A percentile compares a stretch with the other conserved stretches of the same genome.
Conservation (phyloP, 2,329 filamentous ascomycete genomes). For the Cordyceps cicadae region DNA sequence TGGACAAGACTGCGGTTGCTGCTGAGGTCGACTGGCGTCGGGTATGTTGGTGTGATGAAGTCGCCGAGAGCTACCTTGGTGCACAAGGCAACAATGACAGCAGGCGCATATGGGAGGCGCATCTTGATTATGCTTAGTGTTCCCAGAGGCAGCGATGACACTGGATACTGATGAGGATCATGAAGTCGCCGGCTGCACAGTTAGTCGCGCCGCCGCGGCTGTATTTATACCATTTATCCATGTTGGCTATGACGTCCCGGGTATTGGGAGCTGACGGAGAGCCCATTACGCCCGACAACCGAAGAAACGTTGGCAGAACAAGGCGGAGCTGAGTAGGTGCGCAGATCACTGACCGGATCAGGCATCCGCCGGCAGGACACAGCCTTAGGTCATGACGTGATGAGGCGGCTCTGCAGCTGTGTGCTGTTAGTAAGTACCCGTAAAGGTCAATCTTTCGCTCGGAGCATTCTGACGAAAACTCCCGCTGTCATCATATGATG, state of each 20-base stretch:
- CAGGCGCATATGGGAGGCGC: neutral
- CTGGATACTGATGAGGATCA: too few relatives aligned
- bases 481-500: neutral
- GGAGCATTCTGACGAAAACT: neutral
- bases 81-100: neutral
- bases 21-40: slow-evolving; percentile 3
- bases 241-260: neutral
- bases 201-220: neutral
- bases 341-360: neutral
- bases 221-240: neutral
- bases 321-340: neutral
- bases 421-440: neutral
- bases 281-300: neutral
- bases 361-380: neutral
- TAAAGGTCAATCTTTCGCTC: neutral
- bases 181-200: neutral
- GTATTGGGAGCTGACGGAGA: neutral
- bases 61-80: neutral
- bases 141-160: neutral
- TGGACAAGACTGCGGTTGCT: neutral
- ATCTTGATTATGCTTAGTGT: neutral
- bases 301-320: neutral
- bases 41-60: neutral
- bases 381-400: neutral
- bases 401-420: neutral